Evolutionary conservation across 2,329 filamentous ascomycete species (phyloP).

Genomic region (Coniella vitis): DNA sequence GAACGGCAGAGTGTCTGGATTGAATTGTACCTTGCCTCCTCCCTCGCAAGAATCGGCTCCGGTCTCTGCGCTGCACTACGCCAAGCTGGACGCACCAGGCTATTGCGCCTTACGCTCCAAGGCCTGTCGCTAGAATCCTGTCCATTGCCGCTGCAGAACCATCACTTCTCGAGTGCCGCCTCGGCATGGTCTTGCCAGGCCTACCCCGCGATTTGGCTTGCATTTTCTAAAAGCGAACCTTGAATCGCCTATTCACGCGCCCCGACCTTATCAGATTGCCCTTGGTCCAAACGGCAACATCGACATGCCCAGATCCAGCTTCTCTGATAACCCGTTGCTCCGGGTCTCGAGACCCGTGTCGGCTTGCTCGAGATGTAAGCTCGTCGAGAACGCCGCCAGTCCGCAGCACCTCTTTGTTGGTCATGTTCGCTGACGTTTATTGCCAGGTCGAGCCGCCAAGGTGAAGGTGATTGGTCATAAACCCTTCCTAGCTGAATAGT

Average conservation of each 20-base stretch:
- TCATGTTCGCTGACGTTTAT: conserved; percentile 13
- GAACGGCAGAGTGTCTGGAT: not conserved
- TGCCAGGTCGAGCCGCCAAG: conserved; percentile 71
- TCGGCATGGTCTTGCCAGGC: not conserved
- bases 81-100: not conserved
- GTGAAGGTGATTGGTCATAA: conserved; percentile 58
- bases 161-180: not conserved
- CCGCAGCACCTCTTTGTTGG: not conserved
- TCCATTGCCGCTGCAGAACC: not conserved
- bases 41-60: not conserved
- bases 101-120: not conserved
- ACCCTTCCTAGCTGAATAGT: not conserved
- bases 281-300: not conserved
- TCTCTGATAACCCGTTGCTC: conserved; percentile 49
- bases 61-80: not conserved
- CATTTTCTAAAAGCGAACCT: not conserved
- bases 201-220: not conserved
- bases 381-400: not conserved
- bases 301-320: conserved; percentile 33
- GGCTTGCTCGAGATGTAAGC: conserved; percentile 67
- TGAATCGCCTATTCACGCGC: not conserved
- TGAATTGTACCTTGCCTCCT: not conserved
- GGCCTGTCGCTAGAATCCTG: not conserved
- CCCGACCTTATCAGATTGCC: not conserved
- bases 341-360: conserved; percentile 73